phyloP scores from a whole-genome alignment of 345 rosid species.

The Excoecaria agallocha region DNA sequence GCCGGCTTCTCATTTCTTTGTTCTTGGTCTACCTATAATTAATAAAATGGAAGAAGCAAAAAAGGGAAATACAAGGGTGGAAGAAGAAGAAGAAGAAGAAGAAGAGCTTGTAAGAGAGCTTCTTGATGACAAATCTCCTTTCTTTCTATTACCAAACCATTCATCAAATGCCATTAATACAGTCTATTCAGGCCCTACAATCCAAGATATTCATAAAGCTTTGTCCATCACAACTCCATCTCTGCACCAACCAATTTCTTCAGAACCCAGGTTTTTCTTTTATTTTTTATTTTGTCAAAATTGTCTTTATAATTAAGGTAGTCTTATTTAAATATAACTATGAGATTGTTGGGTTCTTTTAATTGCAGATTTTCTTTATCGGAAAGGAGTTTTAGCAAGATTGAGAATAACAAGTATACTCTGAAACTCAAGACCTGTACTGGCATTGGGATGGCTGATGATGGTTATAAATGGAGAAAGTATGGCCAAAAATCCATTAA shows the following conservation, averaged over 20 bases:
- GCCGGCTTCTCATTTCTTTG: no score
- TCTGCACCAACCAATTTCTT: conserved; percentile 8
- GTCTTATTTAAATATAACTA: background rate
- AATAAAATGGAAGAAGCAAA: conserved; percentile 34
- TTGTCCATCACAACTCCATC: conserved; percentile 26
- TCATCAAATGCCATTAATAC: conserved; percentile 27
- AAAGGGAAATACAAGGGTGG: conserved; percentile 8
- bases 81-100: conserved; percentile 26
- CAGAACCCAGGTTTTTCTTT: conserved; percentile 38
- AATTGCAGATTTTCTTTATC: background rate
- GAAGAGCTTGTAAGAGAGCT: conserved; percentile 52
- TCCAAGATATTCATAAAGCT: conserved; percentile 51
- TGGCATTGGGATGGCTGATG: conserved; percentile 58
- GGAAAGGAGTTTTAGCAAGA: conserved; percentile 39
- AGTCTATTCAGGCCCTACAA: conserved; percentile 56
- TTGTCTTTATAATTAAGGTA: background rate
- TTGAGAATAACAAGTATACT: conserved; percentile 63
- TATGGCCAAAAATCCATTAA: conserved; percentile 91
- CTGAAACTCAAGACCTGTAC: conserved; percentile 52
- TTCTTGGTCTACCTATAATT: no score
- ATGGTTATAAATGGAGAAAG: conserved; percentile 97
- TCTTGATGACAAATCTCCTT: conserved; percentile 48
- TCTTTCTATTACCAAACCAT: conserved; percentile 36
- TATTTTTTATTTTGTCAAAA: background rate
- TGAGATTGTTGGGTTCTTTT: background rate